These are phyloP conservation scores for Globisporangium middletonii DNA, from an alignment of 352 stramenopile genomes.

Conservation along the genomic window DNA sequence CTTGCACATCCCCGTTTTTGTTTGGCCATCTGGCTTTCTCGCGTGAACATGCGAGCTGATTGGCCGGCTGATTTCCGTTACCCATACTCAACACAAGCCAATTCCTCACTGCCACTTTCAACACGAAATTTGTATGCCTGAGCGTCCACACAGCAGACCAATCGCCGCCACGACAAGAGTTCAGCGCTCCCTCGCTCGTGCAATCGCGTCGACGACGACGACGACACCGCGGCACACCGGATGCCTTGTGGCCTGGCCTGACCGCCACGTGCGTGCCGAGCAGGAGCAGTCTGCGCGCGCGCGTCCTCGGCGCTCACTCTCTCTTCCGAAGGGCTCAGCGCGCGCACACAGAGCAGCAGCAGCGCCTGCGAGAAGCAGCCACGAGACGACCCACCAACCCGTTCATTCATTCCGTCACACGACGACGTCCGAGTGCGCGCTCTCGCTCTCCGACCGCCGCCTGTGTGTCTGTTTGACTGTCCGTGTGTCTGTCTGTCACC, in stretches of 20 bases:
- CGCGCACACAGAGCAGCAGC: slow-evolving; percentile 2
- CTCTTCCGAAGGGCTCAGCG: slow-evolving; percentile 16
- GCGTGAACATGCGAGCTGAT: background rate
- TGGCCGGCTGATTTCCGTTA: background rate
- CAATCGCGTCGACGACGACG: background rate
- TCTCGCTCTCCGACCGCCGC: background rate
- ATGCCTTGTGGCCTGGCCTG: too few relatives aligned
- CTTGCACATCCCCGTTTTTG: background rate
- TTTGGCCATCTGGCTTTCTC: slow-evolving; percentile 4
- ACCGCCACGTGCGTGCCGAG: background rate
- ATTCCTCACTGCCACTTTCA: background rate
- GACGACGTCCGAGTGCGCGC: too few relatives aligned
- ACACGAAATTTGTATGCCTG: background rate
- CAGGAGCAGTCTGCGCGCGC: background rate
- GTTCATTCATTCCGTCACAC: background rate
- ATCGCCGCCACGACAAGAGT: background rate
- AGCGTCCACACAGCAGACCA: background rate
- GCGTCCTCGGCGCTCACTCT: slow-evolving; percentile 10
- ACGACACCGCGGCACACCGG: too few relatives aligned
- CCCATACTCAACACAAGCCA: background rate
- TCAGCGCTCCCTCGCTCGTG: background rate
- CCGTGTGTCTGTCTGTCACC: background rate
- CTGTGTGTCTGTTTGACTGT: background rate
- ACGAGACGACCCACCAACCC: background rate
- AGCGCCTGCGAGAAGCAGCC: background rate